A percentile compares a stretch with the other conserved stretches of the same genome.
phyloP scores from a whole-genome alignment of 345 rosid genomes.

The Erysimum cheiranthoides region DNA sequence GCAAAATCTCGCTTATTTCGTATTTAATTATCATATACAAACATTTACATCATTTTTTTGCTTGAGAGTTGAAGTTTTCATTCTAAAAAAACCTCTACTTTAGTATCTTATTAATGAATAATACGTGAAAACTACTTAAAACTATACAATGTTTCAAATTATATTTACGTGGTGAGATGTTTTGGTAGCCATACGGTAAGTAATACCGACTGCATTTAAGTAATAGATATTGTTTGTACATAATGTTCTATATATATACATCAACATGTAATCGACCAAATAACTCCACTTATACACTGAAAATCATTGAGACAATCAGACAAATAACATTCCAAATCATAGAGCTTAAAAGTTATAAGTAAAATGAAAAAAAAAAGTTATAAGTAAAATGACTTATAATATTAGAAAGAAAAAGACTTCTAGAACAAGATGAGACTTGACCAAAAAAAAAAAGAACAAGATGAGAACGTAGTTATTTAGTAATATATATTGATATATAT shows the following conservation, averaged over 20 bases:
- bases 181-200: neutral
- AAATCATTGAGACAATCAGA: neutral
- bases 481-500: neutral
- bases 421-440: conserved; percentile 26
- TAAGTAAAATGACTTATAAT: conserved; percentile 17
- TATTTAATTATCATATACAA: neutral
- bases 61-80: neutral
- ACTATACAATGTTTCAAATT: neutral
- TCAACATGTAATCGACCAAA: neutral
- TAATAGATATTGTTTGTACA: neutral
- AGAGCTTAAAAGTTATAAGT: conserved; percentile 18
- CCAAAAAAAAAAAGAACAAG: too few relatives aligned
- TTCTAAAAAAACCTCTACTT: neutral
- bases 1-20: neutral
- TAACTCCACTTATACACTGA: neutral
- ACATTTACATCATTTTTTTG: neutral
- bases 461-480: neutral
- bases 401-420: neutral
- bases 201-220: neutral
- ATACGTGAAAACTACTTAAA: neutral
- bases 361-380: conserved; percentile 7
- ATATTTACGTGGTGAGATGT: neutral
- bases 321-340: neutral
- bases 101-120: neutral
- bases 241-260: neutral